Conservation (phyloP, 2,329 filamentous ascomycete species). For the Lojkania enalia region DNA sequence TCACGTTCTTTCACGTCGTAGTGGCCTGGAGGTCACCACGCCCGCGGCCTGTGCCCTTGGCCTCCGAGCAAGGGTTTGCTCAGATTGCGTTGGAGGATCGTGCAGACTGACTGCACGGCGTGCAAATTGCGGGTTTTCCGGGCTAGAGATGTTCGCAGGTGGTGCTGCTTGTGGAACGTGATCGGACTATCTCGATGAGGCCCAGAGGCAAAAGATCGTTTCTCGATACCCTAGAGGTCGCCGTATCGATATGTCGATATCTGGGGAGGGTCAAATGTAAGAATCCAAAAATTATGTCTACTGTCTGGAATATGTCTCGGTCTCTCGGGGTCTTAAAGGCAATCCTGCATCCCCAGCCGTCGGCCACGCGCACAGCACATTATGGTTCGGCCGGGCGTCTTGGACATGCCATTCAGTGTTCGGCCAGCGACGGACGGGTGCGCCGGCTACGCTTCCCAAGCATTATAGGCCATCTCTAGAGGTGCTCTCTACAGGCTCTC, state of each 20-base stretch:
- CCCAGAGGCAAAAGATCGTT: neutral
- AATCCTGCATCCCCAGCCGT: neutral
- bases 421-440: constrained; percentile 9
- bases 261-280: neutral
- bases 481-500: constrained; percentile 2
- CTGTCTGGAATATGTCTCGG: neutral
- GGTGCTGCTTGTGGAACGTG: neutral
- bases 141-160: neutral
- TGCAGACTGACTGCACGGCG: neutral
- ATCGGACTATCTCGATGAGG: neutral
- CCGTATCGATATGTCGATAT: neutral
- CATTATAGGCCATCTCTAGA: constrained; percentile 3
- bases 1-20: constrained; percentile 22
- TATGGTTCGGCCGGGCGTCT: neutral
- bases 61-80: constrained; percentile 23
- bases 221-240: neutral
- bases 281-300: neutral
- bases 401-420: constrained; percentile 7
- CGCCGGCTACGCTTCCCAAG: constrained; percentile 12
- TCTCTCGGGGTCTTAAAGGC: neutral
- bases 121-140: neutral
- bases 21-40: constrained; percentile 22
- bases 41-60: constrained; percentile 23
- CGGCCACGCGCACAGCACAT: neutral
- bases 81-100: neutral